These are phyloP conservation scores for Flaveria sonorensis DNA, from an alignment of 129 eudicot genomes.

Conservation along the genomic window DNA sequence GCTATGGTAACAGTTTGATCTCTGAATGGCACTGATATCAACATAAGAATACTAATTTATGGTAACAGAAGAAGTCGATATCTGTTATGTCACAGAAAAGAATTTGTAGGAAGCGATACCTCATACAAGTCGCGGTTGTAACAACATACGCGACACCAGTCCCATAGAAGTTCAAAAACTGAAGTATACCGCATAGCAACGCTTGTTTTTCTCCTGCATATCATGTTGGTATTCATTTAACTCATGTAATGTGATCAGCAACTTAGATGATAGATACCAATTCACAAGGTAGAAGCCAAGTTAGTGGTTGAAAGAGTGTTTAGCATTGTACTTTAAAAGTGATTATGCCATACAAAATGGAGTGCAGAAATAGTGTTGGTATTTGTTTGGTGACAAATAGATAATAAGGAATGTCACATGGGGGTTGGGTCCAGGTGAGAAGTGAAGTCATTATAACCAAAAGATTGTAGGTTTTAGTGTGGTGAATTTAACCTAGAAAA, in stretches of 20 bases:
- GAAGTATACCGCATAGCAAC: constrained; percentile 58
- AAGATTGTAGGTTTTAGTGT: no score
- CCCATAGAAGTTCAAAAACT: constrained; percentile 64
- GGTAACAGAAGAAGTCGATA: neutral
- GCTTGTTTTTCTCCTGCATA: constrained; percentile 52
- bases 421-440: no score
- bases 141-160: constrained; percentile 79
- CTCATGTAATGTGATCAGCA: neutral
- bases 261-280: neutral
- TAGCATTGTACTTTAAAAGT: neutral
- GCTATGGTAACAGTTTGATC: constrained; percentile 69
- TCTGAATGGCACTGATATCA: constrained; percentile 58
- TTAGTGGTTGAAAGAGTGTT: neutral
- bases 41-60: neutral
- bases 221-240: constrained; percentile 11
- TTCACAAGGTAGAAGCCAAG: neutral
- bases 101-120: constrained; percentile 34
- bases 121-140: constrained; percentile 66
- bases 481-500: no score
- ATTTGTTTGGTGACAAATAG: neutral
- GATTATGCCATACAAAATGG: neutral
- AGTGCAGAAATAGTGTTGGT: neutral
- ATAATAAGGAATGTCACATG: neutral
- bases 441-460: no score
- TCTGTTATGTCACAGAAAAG: neutral